Base-by-base conservation (phyloP, 306 rosid species). In the Sechiopsis laciniata region DNA sequence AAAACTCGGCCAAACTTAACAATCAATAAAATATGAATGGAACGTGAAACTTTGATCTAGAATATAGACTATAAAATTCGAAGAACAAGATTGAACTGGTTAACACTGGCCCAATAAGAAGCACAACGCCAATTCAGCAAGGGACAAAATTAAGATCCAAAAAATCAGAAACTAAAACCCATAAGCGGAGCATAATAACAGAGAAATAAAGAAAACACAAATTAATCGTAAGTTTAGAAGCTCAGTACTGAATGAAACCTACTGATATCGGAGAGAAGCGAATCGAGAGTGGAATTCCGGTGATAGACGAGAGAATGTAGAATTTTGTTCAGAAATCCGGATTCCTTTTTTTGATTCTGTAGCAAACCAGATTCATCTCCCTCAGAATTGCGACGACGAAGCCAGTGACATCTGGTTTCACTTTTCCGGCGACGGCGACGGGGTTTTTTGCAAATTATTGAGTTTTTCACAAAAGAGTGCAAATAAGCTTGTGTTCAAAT, bases 271-370 rank as follows among this genome's bases (percentile, higher is more conserved):
- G 69, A 63, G 69, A 66, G 54, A 26, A 26, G 1, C 29, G 29
- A 26, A 26, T 26, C 29, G 29, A 26, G 29, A 26, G 78, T 7
- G 50, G 59, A 58, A 62, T 59, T 70, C 45, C 71, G 37, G 53
- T 42, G 42, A 71, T 10, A 7, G 73, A 60, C 24, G 53, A 42
- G 63, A 53, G 67, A 51, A 55, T 54, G 66, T 56, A 60, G 46
- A 11, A 35, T 61, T 61, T 72, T 86, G 80, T 76, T 74, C 83
- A 76, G 78, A 71, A 58, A 16, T 77, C 61, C 74, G 68, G n/a
- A n/a, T n/a, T n/a, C n/a, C n/a, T n/a, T n/a, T n/a, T n/a, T n/a
- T n/a, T n/a, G 59, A 79, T 32, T 56, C 64, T 3, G 75, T 4
- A 66, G 37, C 73, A 10, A 67, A 67, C 20, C 73, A 17, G 12